phyloP scores from a whole-genome alignment of 495 filamentous ascomycete genomes.

The Talaromyces thailandensis region DNA sequence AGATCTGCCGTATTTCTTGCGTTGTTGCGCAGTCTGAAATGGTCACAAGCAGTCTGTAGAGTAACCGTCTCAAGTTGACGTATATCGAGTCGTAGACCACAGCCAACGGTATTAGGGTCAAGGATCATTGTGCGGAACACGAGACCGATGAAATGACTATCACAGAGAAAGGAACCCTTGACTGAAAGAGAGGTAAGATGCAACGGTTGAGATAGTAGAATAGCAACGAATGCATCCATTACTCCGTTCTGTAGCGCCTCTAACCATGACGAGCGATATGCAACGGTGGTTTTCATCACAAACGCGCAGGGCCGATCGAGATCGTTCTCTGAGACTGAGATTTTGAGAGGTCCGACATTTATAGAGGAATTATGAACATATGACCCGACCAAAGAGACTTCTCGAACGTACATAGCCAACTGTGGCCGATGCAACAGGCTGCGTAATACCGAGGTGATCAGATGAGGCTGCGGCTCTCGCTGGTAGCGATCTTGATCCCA shows the following conservation, averaged over 20 bases:
- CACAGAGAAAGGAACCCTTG: slow-evolving; percentile 8
- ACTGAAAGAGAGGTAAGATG: slow-evolving; percentile 11
- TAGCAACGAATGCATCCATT: slow-evolving; percentile 14
- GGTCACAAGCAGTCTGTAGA: slow-evolving; percentile 1
- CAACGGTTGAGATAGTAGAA: slow-evolving; percentile 11
- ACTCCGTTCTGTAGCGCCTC: slow-evolving; percentile 9
- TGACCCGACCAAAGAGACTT: slow-evolving; percentile 6
- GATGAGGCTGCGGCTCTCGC: slow-evolving; percentile 6
- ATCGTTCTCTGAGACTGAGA: slow-evolving; percentile 6
- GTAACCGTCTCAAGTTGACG: slow-evolving; percentile 10
- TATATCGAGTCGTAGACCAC: slow-evolving; percentile 8
- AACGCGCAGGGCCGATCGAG: slow-evolving; percentile 8
- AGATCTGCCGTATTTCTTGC: slow-evolving; percentile 10
- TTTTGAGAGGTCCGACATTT: background rate
- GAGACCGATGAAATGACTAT: slow-evolving; percentile 11
- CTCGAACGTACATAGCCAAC: slow-evolving; percentile 12
- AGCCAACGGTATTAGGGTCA: slow-evolving; percentile 5
- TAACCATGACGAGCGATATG: slow-evolving; percentile 11
- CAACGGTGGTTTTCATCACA: slow-evolving; percentile 9
- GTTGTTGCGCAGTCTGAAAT: slow-evolving; percentile 7
- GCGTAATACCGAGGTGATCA: slow-evolving; percentile 10
- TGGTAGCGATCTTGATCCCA: slow-evolving; percentile 5
- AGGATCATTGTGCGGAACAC: slow-evolving; percentile 13
- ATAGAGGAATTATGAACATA: background rate
- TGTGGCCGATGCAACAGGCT: slow-evolving; percentile 12